Evolutionary conservation across 192 early-diverging fungal species (phyloP), one percentile per base, ranked within the genome.

Genomic region (Coemansia sp.): DNA sequence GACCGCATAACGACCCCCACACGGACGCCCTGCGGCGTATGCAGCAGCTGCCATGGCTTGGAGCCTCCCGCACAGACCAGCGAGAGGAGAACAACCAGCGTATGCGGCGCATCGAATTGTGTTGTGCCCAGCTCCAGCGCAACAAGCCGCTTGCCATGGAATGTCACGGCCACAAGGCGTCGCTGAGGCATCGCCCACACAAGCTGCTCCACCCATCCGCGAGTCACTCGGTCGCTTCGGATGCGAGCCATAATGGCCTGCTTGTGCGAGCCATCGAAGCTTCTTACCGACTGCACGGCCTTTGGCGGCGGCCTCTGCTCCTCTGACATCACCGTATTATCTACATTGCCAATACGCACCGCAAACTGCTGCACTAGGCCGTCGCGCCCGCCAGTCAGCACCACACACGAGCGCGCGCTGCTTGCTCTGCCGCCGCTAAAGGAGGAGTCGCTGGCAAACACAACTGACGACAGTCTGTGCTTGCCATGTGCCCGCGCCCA

Each of bases 1-100:
- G 63, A 39, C 18, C 64, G 53, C 33, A 63, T 58, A 35, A 78
- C 39, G 74, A 93, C 87, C 0, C 75, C 80, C 9, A 87, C 70
- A 6, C 81, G 70, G 59, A 90, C 33, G 11, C 71, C 69, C 21
- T 70, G 73, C 64, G 87, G 85, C 20, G 80, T 61, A 2, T 78
- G 81, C 0, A 69, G 52, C 46, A 94, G 86, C 36, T 89, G 87
- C 93, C 93, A 95, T 20, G 75, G 75, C 30, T 92, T 78, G 63
- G 89, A 84, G 5, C 87, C 91, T 46, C 90, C 92, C 35, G 92
- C 92, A 75, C 93, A 93, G 0, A 75, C 85, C 18, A 93, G 77
- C 2, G 90, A 88, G 36, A 90, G 76, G 68, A 91, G 30, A 30
- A 30, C 30, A 30, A 30, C 30, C 30, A 3, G 30, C 30, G 30